Evolutionary conservation across 2,329 filamentous ascomycete species (phyloP).

Genomic region (Trichoderma koningii): DNA sequence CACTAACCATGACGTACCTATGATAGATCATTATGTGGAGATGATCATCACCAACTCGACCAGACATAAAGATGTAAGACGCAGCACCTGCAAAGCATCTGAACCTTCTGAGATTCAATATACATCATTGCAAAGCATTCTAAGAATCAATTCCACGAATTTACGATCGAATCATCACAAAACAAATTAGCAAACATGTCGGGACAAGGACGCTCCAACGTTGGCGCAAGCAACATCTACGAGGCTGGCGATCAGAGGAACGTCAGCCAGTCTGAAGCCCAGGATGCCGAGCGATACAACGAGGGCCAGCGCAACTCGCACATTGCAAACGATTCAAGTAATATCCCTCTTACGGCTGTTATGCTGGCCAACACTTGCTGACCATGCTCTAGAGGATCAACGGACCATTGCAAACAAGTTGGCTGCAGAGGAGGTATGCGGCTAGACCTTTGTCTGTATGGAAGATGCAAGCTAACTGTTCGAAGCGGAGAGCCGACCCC

Average conservation of each 20-base stretch:
- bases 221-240: conserved; percentile 68
- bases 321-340: conserved; percentile 70
- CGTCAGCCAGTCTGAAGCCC: conserved; percentile 53
- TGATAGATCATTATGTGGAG: conserved; percentile 23
- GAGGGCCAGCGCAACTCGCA: conserved; percentile 74
- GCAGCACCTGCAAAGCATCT: no score
- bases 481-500: conserved; percentile 45
- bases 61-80: no score
- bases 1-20: conserved; percentile 19
- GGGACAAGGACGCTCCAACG: conserved; percentile 54
- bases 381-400: conserved; percentile 60
- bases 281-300: conserved; percentile 62
- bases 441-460: conserved; percentile 8
- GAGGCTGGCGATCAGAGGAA: conserved; percentile 78
- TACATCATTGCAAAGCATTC: no score
- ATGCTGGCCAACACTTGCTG: conserved; percentile 20
- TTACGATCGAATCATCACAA: not conserved
- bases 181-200: conserved; percentile 36
- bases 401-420: conserved; percentile 72
- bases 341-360: conserved; percentile 30
- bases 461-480: conserved; percentile 17
- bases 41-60: not conserved
- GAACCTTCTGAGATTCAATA: no score
- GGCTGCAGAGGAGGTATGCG: conserved; percentile 60
- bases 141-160: no score